These are phyloP conservation scores for Chlorella sp. DNA, from an alignment of 139 green algal genomes.

Conservation along the genomic window DNA sequence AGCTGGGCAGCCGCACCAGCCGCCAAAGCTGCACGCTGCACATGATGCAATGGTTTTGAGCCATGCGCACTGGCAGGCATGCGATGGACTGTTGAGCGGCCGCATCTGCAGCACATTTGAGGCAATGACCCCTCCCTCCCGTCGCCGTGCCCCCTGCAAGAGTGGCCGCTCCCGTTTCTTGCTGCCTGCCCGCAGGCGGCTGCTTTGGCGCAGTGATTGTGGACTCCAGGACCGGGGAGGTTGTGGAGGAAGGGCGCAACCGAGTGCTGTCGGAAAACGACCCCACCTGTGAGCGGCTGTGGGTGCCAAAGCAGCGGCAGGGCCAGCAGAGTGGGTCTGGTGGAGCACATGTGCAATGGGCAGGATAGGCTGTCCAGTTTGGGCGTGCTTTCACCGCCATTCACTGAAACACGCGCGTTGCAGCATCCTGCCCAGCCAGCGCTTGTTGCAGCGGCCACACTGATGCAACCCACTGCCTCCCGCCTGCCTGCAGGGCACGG, in stretches of 20 bases:
- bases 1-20: no score
- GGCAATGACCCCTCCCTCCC: no score
- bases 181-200: constrained; percentile 1
- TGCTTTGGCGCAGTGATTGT: constrained; percentile 60
- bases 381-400: no score
- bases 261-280: constrained; percentile 55
- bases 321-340: background rate
- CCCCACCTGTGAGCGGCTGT: constrained; percentile 39
- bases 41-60: no score
- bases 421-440: no score
- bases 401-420: no score
- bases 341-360: background rate
- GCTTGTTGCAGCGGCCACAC: background rate
- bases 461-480: background rate
- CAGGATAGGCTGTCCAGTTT: background rate
- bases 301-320: background rate
- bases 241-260: constrained; percentile 64
- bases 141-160: no score
- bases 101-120: no score
- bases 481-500: constrained; percentile 27
- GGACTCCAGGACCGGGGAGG: constrained; percentile 38
- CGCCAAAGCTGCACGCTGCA: no score
- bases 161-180: no score
- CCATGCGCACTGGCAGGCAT: no score
- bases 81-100: no score